Base-by-base conservation (phyloP, 78 protist species). In the Dictyostelium intermedium region DNA sequence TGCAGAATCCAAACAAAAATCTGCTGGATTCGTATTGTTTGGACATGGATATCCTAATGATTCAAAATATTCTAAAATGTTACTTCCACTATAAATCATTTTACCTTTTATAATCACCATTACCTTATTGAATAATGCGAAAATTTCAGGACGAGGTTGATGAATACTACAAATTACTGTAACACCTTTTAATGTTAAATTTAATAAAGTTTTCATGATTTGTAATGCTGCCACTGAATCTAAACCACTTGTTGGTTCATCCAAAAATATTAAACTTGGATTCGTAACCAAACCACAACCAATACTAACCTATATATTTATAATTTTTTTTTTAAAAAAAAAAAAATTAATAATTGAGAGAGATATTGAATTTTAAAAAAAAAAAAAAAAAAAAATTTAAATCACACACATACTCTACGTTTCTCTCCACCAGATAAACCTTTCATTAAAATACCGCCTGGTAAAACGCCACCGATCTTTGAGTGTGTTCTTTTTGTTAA, bases 61-160 rank as follows among this genome's bases (percentile, higher is more conserved):
- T 18, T 66, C 80, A 35, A 89, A 89, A 66, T 89, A 80, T n/a
- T 32, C 73, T 4, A 78, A 30, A 16, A 77, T 56, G 3, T 79
- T 39, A 35, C 23, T 30, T 18, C 93, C 93, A 47, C 50, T 69
- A 30, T 80, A 89, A n/a, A 80, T 69, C 81, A 89, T 66, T 30
- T 78, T 66, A 50, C 93, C 93, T 34, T 89, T 80, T 14, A 80
- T 37, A 18, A 89, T 60, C 0, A 89, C 85, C 86, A 89, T 74
- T 10, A 80, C 69, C 34, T 69, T 89, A 34, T 78, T 56, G 30
- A 89, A 89, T 25, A 89, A 77, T 37, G 35, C 9, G 20, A 35
- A 89, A 34, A 89, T 89, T 32, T 89, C 93, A 8, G 82, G 34
- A 37, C 93, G 94, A 6, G 98, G 98, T 94, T 97, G 98, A 84